These are phyloP conservation scores for Linnemannia hyalina DNA, from an alignment of 192 early-diverging fungal species.

Conservation along the genomic window DNA sequence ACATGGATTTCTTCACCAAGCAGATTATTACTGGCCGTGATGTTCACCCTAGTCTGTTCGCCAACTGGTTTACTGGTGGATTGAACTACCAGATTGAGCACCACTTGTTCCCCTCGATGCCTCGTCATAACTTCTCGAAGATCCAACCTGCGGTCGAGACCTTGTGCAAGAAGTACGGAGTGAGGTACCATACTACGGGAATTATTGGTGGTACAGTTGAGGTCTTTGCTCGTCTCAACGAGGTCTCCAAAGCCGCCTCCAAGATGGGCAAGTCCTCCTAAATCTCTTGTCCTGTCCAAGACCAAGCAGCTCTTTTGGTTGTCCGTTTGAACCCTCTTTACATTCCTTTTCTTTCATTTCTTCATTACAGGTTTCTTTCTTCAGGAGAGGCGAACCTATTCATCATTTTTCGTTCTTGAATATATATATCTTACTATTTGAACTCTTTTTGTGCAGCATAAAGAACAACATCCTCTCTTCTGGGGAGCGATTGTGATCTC, in stretches of 20 bases:
- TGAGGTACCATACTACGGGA: constrained; percentile 74
- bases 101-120: constrained; percentile 87
- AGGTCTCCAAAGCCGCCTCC: constrained; percentile 60
- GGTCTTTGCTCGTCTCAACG: constrained; percentile 68
- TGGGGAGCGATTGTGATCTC: too few relatives aligned
- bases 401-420: neutral
- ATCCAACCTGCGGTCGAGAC: constrained; percentile 72
- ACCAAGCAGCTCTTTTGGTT: neutral
- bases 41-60: constrained; percentile 69
- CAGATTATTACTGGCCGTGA: constrained; percentile 85
- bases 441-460: neutral
- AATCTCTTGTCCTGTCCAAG: neutral
- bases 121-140: constrained; percentile 77
- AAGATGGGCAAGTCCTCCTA: constrained; percentile 55
- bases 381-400: too few relatives aligned
- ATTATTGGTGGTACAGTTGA: constrained; percentile 72
- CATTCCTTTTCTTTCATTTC: neutral
- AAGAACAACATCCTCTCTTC: too few relatives aligned
- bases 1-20: constrained; percentile 82
- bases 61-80: constrained; percentile 88
- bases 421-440: neutral
- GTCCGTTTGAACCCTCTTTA: neutral
- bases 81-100: constrained; percentile 92
- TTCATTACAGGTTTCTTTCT: neutral
- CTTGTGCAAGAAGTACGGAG: constrained; percentile 75